phyloP scores from a whole-genome alignment of 139 green algal genomes.

The Nannochloris sp. region DNA sequence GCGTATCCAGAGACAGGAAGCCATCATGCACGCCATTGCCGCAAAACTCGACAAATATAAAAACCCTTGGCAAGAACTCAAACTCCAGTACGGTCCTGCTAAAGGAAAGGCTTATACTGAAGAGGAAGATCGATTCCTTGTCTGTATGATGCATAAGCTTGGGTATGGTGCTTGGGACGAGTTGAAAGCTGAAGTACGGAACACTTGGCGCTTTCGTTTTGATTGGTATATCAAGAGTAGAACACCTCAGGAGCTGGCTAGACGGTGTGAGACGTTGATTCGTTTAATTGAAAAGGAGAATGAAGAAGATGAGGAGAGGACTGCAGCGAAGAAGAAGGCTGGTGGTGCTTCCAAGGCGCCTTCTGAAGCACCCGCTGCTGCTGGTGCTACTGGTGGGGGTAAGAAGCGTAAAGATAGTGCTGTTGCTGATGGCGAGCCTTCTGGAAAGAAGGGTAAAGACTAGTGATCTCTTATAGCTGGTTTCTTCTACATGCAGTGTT shows the following conservation, averaged over 20 bases:
- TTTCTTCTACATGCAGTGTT: background rate
- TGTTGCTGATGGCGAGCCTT: background rate
- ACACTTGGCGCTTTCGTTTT: constrained; percentile 93
- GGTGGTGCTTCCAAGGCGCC: background rate
- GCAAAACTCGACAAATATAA: constrained; percentile 89
- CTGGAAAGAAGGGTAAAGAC: background rate
- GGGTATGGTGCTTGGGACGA: constrained; percentile 97
- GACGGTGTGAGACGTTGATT: constrained; percentile 92
- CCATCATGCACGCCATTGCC: constrained; percentile 81
- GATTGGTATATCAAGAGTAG: constrained; percentile 99
- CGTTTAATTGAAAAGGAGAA: constrained; percentile 97
- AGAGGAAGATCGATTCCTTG: constrained; percentile 98
- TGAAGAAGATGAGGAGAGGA: constrained; percentile 28
- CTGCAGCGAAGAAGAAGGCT: constrained; percentile 15
- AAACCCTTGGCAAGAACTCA: constrained; percentile 85
- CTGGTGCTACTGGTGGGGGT: background rate
- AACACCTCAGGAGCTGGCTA: constrained; percentile 71
- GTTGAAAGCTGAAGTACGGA: constrained; percentile 91
- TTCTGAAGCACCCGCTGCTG: background rate
- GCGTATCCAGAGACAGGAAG: constrained; percentile 70
- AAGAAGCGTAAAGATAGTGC: constrained; percentile 10
- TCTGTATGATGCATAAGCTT: constrained; percentile 94
- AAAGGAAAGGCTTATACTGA: constrained; percentile 99
- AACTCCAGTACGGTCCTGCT: constrained; percentile 88
- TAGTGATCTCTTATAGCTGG: background rate